These are phyloP conservation scores for Gossypium bickii DNA, from an alignment of 345 rosid species.

Conservation along the genomic window DNA sequence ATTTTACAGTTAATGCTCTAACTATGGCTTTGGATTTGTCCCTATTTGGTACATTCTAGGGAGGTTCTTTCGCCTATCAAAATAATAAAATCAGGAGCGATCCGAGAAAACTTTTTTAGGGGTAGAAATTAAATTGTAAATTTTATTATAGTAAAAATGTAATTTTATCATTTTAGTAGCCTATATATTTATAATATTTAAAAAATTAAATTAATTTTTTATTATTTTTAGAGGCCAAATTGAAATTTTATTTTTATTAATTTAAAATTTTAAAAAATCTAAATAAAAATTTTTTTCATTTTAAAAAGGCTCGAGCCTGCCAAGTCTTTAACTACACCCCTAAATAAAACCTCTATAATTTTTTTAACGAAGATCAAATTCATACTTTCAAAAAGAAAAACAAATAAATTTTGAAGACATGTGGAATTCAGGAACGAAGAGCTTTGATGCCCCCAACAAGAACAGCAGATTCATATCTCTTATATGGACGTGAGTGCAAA, in stretches of 20 bases:
- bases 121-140: too few species aligned
- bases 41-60: neutral
- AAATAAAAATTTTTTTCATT: too few species aligned
- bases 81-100: neutral
- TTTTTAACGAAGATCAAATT: neutral
- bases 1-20: constrained; percentile 5
- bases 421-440: neutral
- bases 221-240: fast-evolving
- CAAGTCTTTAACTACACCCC: too few species aligned
- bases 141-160: too few species aligned
- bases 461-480: neutral
- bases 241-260: too few species aligned
- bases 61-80: neutral
- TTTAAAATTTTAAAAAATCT: too few species aligned
- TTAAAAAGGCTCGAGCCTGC: fast-evolving
- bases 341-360: too few species aligned
- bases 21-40: neutral
- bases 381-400: neutral
- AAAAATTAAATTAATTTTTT: too few species aligned
- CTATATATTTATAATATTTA: too few species aligned
- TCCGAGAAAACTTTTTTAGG: fast-evolving
- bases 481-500: neutral
- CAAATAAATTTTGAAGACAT: neutral
- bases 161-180: too few species aligned
- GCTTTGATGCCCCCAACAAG: neutral